Evolutionary conservation across 371 early-diverging fungal species (phyloP), one percentile per base, ranked within the genome.

Genomic region (Blastocladiella emersonii): DNA sequence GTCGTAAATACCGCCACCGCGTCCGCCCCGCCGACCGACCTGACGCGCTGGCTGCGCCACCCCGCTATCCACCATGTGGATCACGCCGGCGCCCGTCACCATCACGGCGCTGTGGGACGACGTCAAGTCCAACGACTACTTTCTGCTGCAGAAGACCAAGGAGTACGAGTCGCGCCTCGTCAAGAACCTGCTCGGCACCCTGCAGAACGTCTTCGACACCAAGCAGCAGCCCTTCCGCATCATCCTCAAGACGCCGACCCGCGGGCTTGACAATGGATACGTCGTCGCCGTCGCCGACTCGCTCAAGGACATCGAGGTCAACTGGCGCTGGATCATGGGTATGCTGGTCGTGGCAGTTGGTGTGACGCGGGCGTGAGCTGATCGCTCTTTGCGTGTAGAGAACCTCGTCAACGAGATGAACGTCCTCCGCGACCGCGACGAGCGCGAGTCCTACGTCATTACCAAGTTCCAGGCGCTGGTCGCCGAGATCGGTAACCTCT

Each of bases 191-290:
- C 65, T 72, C 65, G 70, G 74, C 7, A 76, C 76, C 37, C 68
- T 79, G 43, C 79, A 79, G 67, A 77, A 79, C 62, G 79, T 79
- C 1, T 81, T 97, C 53, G 95, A 94, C 71, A 92, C 92, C 30
- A 91, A 91, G 74, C 95, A 94, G 72, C 84, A 92, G 17, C 88
- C 93, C 27, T 97, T 85, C 72, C 86, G 97, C 61, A 85, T 97
- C 35, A 70, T 94, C 2, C 85, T 89, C 70, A 81, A 84, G 66
- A 71, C 13, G 74, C 83, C 48, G 83, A 85, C n/a, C 66, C 72
- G 3, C 65, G 72, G 44, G n/a, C 76, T 76, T 23, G 74, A 78
- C 56, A 75, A 72, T 51, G 70, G 78, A 55, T 78, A 81, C 30
- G 43, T 78, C 70, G 77, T 90, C 64, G 82, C 90, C 41, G 85